Conservation (phyloP, 2,329 filamentous ascomycete genomes). For the Orbilia oligospora region DNA sequence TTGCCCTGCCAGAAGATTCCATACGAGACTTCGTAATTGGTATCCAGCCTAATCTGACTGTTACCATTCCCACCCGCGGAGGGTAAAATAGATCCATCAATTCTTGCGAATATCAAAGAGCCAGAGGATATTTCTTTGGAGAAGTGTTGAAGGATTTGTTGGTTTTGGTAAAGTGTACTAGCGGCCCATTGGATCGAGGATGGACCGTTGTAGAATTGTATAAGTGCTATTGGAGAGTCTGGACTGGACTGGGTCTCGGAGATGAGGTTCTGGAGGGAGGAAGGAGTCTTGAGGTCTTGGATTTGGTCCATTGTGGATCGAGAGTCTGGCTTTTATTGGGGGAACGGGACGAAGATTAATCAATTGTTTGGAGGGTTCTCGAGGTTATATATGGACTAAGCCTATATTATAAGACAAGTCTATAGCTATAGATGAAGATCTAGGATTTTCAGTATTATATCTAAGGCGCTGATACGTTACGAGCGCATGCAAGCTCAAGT, state of each 20-base stretch:
- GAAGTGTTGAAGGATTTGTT: neutral
- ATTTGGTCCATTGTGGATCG: slow-evolving; percentile 8
- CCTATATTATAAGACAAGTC: too few relatives aligned
- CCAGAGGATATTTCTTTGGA: neutral
- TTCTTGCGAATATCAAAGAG: neutral
- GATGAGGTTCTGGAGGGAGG: neutral
- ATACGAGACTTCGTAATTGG: neutral
- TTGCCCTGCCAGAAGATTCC: neutral
- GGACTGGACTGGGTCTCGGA: neutral
- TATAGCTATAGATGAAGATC: too few relatives aligned
- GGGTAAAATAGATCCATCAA: neutral
- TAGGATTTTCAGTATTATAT: too few relatives aligned
- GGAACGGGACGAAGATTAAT: too few relatives aligned
- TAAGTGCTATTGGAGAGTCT: neutral
- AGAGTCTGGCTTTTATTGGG: neutral
- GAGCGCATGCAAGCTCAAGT: too few relatives aligned
- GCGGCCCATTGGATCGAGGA: slow-evolving; percentile 15
- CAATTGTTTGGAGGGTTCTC: too few relatives aligned
- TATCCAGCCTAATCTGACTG: neutral
- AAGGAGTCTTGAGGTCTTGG: neutral
- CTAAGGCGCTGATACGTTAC: too few relatives aligned
- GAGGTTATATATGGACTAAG: too few relatives aligned
- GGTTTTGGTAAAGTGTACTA: slow-evolving; percentile 13
- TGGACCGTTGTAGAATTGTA: slow-evolving; percentile 5
- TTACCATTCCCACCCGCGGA: neutral